phyloP scores from a whole-genome alignment of 163 green algal species.

The Chloromonas sp. region DNA sequence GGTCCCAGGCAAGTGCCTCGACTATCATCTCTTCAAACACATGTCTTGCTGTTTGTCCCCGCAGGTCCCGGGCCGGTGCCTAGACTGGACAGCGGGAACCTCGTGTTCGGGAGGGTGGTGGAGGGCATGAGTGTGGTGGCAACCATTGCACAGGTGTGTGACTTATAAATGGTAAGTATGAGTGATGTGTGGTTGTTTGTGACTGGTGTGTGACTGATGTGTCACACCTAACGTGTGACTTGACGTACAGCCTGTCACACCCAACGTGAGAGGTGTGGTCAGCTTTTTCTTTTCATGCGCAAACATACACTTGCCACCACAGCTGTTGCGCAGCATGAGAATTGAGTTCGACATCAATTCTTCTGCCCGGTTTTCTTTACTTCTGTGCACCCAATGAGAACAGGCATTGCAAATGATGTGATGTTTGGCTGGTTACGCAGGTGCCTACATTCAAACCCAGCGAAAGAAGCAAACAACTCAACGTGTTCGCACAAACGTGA shows the following conservation, averaged over 20 bases:
- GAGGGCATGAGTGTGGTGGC: conserved; percentile 74
- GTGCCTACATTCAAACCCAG: conserved; percentile 65
- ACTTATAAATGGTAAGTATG: too few species aligned
- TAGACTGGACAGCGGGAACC: conserved; percentile 83
- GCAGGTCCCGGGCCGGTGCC: conserved; percentile 60
- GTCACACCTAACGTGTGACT: not conserved
- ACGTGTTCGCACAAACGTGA: conserved; percentile 45
- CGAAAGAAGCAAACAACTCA: conserved; percentile 26
- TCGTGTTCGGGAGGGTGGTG: conserved; percentile 85
- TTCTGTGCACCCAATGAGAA: too few species aligned
- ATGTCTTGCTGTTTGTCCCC: too few species aligned
- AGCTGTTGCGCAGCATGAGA: too few species aligned
- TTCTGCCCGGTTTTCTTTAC: too few species aligned
- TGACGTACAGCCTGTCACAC: not conserved
- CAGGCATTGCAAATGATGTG: too few species aligned
- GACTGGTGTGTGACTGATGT: not conserved
- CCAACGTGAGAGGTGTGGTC: not conserved
- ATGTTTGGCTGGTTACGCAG: not conserved
- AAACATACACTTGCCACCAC: too few species aligned
- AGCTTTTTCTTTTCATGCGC: not conserved
- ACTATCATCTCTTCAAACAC: too few species aligned
- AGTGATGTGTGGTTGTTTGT: not conserved
- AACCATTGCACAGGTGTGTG: conserved; percentile 49
- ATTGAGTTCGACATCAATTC: too few species aligned
- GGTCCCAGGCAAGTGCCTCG: too few species aligned